phyloP scores from a whole-genome alignment of 164 flowering plant species.

The Chloranthus sessilifolius region DNA sequence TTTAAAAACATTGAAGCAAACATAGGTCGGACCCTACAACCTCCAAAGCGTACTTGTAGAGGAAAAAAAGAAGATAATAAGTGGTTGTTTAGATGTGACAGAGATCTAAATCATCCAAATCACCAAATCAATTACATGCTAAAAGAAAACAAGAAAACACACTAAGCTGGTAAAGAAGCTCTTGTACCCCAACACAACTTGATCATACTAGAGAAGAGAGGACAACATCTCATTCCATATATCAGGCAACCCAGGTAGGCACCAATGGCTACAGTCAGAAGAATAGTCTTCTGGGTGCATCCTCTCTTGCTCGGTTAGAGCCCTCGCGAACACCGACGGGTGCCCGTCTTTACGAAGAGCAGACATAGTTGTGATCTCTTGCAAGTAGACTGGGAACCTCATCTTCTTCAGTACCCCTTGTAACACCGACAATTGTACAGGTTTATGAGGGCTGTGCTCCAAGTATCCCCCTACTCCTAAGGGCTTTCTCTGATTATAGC shows the following conservation, averaged over 20 bases:
- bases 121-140: too few species aligned
- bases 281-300: slow-evolving; percentile 10
- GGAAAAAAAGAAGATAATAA: too few species aligned
- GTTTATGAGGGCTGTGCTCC: slow-evolving; percentile 38
- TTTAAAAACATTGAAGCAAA: too few species aligned
- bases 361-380: slow-evolving; percentile 66
- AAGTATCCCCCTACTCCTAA: slow-evolving; percentile 31
- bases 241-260: slow-evolving; percentile 36
- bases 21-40: too few species aligned
- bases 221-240: slow-evolving; percentile 31
- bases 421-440: slow-evolving; percentile 43
- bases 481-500: slow-evolving; percentile 69
- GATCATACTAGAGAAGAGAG: slow-evolving; percentile 13
- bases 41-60: too few species aligned
- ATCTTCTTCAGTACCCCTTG: slow-evolving; percentile 53
- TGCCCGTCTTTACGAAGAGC: slow-evolving; percentile 74
- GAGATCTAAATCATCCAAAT: too few species aligned
- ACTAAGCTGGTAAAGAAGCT: too few species aligned
- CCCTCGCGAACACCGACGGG: slow-evolving; percentile 59
- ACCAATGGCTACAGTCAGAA: slow-evolving; percentile 38
- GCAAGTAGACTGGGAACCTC: slow-evolving; percentile 70
- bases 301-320: slow-evolving; percentile 27
- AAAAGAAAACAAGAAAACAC: too few species aligned
- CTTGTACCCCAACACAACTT: too few species aligned
- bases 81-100: too few species aligned